Evolutionary conservation across 306 rosid genomes (phyloP).

Genomic region (Cajanus cajan): DNA sequence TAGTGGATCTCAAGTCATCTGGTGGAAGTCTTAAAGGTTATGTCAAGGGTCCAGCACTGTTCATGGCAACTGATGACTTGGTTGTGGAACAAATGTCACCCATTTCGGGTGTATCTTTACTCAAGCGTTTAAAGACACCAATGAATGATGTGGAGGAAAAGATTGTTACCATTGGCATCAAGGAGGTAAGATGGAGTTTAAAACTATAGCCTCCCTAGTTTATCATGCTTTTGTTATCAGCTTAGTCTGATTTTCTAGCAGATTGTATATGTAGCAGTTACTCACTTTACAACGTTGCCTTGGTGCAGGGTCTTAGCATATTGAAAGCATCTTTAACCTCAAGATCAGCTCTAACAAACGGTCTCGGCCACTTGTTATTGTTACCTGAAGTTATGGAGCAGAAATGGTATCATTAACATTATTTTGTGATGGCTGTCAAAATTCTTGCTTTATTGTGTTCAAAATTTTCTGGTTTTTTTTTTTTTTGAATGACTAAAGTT

Average conservation of each 20-base stretch:
- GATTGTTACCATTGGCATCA: conserved; percentile 1
- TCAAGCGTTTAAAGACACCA: background rate
- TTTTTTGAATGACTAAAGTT: background rate
- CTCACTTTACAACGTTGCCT: background rate
- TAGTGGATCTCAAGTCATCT: background rate
- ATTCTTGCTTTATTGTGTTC: background rate
- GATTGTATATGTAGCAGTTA: background rate
- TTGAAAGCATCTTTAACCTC: conserved; percentile 22
- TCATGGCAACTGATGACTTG: conserved; percentile 21
- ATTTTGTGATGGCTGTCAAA: background rate
- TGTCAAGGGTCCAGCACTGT: conserved; percentile 1
- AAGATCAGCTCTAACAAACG: background rate
- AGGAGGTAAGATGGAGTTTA: conserved; percentile 11
- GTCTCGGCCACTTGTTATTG: conserved; percentile 2
- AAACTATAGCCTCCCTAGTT: background rate
- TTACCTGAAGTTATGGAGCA: background rate
- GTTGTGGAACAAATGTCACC: background rate
- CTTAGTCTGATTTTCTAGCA: background rate
- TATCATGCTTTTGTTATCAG: background rate
- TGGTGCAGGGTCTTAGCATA: conserved; percentile 15
- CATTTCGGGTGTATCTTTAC: background rate
- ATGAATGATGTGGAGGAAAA: background rate
- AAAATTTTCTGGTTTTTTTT: background rate
- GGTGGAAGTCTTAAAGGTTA: background rate
- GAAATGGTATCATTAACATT: background rate